These are phyloP conservation scores for Nannochloropsis oceanica DNA, from an alignment of 108 stramenopile species.

Conservation along the genomic window DNA sequence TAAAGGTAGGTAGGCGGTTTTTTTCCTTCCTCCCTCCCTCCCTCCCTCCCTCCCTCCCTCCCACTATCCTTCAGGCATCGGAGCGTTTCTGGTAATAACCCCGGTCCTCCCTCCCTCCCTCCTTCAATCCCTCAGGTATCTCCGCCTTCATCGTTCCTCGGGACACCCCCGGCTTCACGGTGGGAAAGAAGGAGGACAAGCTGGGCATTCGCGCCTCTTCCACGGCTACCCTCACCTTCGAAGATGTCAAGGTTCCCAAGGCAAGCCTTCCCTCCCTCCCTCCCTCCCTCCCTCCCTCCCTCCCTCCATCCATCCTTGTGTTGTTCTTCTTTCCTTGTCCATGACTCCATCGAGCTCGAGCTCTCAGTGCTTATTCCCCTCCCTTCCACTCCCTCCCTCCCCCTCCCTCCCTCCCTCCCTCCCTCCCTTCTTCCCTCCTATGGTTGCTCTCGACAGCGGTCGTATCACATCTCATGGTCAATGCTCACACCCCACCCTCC, in stretches of 20 bases:
- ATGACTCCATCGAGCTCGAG: too few species aligned
- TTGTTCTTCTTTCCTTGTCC: too few species aligned
- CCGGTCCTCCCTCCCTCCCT: background rate
- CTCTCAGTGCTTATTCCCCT: too few species aligned
- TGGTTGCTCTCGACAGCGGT: too few species aligned
- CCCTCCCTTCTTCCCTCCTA: background rate
- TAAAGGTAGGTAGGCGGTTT: slow-evolving; percentile 79
- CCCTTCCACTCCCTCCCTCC: too few species aligned
- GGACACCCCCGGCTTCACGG: slow-evolving; percentile 55
- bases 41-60: background rate
- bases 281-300: background rate
- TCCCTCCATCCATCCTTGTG: background rate
- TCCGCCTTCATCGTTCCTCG: slow-evolving; percentile 11
- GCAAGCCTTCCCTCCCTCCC: background rate
- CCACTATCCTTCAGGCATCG: background rate
- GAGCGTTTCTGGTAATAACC: background rate
- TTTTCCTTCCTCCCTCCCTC: slow-evolving; percentile 47
- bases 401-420: background rate
- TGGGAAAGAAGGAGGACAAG: slow-evolving; percentile 95
- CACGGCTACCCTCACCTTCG: slow-evolving; percentile 84
- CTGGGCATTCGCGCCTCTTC: slow-evolving; percentile 86
- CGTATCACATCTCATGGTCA: too few species aligned
- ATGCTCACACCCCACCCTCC: too few species aligned
- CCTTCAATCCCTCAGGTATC: background rate
- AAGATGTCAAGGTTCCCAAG: slow-evolving; percentile 37